These are phyloP conservation scores for Aspergillus sclerotioniger DNA, from an alignment of 495 filamentous ascomycete genomes.

Conservation along the genomic window DNA sequence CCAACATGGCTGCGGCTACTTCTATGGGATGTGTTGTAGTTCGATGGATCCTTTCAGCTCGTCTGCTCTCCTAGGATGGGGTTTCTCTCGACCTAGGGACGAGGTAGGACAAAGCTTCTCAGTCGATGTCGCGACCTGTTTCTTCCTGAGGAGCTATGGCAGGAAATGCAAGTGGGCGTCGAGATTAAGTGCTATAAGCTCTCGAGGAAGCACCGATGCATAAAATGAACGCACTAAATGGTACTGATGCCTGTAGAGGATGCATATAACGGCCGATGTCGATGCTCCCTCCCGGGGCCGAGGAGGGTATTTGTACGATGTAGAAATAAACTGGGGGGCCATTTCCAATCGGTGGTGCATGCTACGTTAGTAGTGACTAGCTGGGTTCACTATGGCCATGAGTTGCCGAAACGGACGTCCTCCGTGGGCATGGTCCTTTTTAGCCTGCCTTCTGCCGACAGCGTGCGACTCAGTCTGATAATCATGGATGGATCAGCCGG, in stretches of 20 bases:
- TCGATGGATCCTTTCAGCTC: neutral
- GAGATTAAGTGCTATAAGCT: neutral
- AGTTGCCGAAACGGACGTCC: neutral
- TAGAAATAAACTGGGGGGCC: neutral
- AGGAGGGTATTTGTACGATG: neutral
- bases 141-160: neutral
- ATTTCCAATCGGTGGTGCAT: neutral
- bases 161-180: neutral
- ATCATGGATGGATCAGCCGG: neutral
- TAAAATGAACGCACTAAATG: neutral
- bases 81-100: too few relatives aligned
- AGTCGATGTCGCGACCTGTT: neutral
- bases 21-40: neutral
- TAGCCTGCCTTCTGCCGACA: neutral
- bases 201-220: neutral
- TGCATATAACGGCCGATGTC: neutral
- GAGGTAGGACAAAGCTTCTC: neutral
- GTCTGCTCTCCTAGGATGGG: neutral
- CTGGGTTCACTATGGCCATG: neutral
- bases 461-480: too few relatives aligned
- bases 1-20: constrained; percentile 5
- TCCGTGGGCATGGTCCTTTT: neutral
- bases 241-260: neutral
- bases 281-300: neutral
- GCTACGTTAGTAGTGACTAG: neutral